A percentile compares a stretch with the other conserved stretches of the same genome.
phyloP scores from a whole-genome alignment of 2,329 filamentous ascomycete genomes.

The Ascochyta viciae-villosae region DNA sequence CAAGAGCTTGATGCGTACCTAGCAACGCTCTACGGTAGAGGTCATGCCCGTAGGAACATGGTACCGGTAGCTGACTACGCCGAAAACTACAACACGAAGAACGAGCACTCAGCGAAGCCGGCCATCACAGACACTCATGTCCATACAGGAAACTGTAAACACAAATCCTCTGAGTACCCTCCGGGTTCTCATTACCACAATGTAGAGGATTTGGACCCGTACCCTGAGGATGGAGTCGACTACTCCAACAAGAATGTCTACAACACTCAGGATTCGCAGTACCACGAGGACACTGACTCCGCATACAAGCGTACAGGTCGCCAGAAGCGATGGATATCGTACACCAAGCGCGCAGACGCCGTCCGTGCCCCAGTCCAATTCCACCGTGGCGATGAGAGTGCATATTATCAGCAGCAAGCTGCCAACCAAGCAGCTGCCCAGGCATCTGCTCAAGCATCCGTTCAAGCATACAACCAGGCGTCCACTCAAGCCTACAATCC shows the following conservation, averaged over 20 bases:
- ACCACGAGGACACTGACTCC: not conserved
- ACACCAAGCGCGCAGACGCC: slow-evolving; percentile 6
- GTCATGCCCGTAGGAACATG: not conserved
- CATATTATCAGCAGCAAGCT: slow-evolving; percentile 2
- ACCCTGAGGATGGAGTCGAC: slow-evolving; percentile 7
- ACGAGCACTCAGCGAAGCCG: not conserved
- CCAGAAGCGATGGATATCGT: slow-evolving; percentile 15
- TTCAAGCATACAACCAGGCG: not conserved
- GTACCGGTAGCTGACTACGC: not conserved
- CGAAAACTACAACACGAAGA: not conserved
- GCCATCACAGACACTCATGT: not conserved
- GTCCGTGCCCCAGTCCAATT: not conserved
- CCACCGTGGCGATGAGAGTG: slow-evolving; percentile 3
- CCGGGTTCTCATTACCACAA: slow-evolving; percentile 6
- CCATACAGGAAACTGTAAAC: slow-evolving; percentile 5
- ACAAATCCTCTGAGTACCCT: not conserved
- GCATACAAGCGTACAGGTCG: slow-evolving; percentile 10
- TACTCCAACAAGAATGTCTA: slow-evolving; percentile 8
- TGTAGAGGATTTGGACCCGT: slow-evolving; percentile 3
- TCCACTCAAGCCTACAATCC: not conserved
- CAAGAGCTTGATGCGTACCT: slow-evolving; percentile 29
- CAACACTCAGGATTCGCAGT: slow-evolving; percentile 4
- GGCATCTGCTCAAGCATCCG: not conserved
- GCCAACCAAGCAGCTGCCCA: not conserved
- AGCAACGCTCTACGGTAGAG: slow-evolving; percentile 11